These are phyloP conservation scores for Clitopilus passeckerianus DNA, from an alignment of 768 basidiomycete genomes.

Conservation along the genomic window DNA sequence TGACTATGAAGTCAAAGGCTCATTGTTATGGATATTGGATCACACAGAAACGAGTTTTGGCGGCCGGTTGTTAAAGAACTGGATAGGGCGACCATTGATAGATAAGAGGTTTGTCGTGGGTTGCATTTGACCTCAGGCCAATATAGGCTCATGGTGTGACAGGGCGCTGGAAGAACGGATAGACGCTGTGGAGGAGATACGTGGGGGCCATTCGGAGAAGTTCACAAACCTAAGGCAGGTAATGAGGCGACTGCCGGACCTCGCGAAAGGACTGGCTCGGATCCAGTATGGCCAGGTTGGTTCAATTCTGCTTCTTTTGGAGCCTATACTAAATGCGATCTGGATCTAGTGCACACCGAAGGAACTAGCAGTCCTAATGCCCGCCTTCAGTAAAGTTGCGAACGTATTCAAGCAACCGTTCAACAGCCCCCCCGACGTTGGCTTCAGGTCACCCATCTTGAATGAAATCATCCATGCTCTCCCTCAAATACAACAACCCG, in stretches of 20 bases:
- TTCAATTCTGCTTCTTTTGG: not conserved
- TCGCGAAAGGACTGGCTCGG: slow-evolving; percentile 79
- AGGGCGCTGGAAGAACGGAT: slow-evolving; percentile 74
- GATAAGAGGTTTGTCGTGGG: slow-evolving; percentile 48
- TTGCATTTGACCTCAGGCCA: not conserved
- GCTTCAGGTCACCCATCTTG: slow-evolving; percentile 62
- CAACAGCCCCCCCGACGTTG: slow-evolving; percentile 35
- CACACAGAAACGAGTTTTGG: slow-evolving; percentile 88
- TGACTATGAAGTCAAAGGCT: slow-evolving; percentile 67
- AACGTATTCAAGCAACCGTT: slow-evolving; percentile 48
- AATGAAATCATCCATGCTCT: slow-evolving; percentile 67
- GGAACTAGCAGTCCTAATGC: slow-evolving; percentile 73
- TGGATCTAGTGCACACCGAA: slow-evolving; percentile 65
- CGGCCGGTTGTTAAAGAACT: slow-evolving; percentile 71
- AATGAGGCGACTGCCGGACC: slow-evolving; percentile 79
- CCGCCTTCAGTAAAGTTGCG: slow-evolving; percentile 70
- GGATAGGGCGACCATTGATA: slow-evolving; percentile 84
- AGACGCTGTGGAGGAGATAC: slow-evolving; percentile 84
- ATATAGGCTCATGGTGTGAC: not conserved
- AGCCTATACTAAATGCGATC: not conserved
- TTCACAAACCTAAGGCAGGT: slow-evolving; percentile 63
- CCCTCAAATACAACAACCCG: slow-evolving; percentile 55
- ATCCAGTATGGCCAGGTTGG: slow-evolving; percentile 89
- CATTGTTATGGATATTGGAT: slow-evolving; percentile 83
- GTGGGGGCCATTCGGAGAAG: slow-evolving; percentile 51